phyloP scores from a whole-genome alignment of 257 asterid genomes.

The Solanum chmielewskii region DNA sequence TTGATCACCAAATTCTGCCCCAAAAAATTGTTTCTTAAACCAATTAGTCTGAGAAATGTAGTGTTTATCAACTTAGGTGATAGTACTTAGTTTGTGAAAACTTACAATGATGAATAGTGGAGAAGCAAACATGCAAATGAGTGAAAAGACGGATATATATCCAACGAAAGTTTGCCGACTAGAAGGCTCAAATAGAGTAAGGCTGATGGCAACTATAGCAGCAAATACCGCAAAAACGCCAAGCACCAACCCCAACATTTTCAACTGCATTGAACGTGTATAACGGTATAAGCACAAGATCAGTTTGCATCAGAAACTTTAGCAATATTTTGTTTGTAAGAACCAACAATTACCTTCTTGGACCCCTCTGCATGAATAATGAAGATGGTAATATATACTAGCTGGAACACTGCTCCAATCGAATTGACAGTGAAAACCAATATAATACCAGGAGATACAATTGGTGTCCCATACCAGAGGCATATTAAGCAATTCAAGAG shows the following conservation, averaged over 20 bases:
- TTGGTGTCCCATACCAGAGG: slow-evolving; percentile 80
- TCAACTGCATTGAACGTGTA: slow-evolving; percentile 12
- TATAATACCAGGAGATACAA: slow-evolving; percentile 54
- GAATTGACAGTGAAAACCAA: slow-evolving; percentile 70
- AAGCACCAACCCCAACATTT: slow-evolving; percentile 20
- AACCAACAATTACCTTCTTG: slow-evolving; percentile 31
- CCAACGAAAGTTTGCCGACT: slow-evolving; percentile 65
- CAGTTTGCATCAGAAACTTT: not conserved
- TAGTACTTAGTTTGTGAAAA: not conserved
- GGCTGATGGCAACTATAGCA: slow-evolving; percentile 34
- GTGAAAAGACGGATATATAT: slow-evolving; percentile 57
- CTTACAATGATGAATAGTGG: slow-evolving; percentile 78
- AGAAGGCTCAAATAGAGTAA: slow-evolving; percentile 50
- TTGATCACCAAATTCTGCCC: slow-evolving; percentile 77
- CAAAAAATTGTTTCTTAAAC: not conserved
- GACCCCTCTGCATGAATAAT: slow-evolving; percentile 37
- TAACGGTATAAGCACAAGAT: not conserved
- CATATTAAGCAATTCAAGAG: slow-evolving; percentile 81
- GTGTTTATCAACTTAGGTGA: not conserved
- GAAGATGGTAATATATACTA: slow-evolving; percentile 50
- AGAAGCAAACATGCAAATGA: slow-evolving; percentile 85
- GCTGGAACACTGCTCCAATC: slow-evolving; percentile 70
- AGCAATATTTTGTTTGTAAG: not conserved
- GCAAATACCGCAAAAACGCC: slow-evolving; percentile 48
- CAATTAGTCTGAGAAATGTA: not conserved